phyloP scores from a whole-genome alignment of 306 rosid species.

The Lupinus albus region DNA sequence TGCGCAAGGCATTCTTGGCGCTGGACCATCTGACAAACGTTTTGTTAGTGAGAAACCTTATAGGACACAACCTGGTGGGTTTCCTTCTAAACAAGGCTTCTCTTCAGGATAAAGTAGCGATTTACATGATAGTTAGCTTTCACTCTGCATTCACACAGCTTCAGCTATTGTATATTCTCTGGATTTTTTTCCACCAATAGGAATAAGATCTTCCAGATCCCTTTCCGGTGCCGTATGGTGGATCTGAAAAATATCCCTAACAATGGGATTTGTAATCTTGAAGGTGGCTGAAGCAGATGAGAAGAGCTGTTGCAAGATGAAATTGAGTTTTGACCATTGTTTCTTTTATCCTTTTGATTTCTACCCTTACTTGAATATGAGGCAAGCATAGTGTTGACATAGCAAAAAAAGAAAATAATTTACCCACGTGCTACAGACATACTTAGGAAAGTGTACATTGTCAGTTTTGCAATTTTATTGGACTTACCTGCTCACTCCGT shows the following conservation, averaged over 20 bases:
- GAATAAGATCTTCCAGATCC: slow-evolving; percentile 66
- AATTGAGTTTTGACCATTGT: slow-evolving; percentile 20
- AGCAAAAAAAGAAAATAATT: slow-evolving; percentile 49
- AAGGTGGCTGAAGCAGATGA: slow-evolving; percentile 54
- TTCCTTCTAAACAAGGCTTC: slow-evolving; percentile 71
- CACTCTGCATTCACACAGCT: slow-evolving; percentile 46
- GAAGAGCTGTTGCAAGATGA: slow-evolving; percentile 49
- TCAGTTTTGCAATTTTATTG: slow-evolving; percentile 75
- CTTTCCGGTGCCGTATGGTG: slow-evolving; percentile 48
- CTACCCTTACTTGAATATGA: slow-evolving; percentile 52
- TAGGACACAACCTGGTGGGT: slow-evolving; percentile 66
- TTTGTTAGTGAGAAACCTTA: slow-evolving; percentile 62
- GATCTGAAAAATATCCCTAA: slow-evolving; percentile 45
- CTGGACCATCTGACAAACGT: slow-evolving; percentile 86
- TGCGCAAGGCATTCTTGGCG: slow-evolving; percentile 93
- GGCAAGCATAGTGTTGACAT: slow-evolving; percentile 62
- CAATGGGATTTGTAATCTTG: slow-evolving; percentile 48
- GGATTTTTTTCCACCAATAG: slow-evolving; percentile 66
- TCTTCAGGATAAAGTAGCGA: slow-evolving; percentile 56
- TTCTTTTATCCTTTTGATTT: slow-evolving; percentile 32
- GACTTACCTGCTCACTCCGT: slow-evolving; percentile 42
- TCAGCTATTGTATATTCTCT: slow-evolving; percentile 66
- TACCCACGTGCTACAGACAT: slow-evolving; percentile 57
- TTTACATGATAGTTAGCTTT: slow-evolving; percentile 46
- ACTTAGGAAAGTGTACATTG: slow-evolving; percentile 78